phyloP scores from a whole-genome alignment of 1,139 yeast genomes.

The Debaryomycetaceae sp. region DNA sequence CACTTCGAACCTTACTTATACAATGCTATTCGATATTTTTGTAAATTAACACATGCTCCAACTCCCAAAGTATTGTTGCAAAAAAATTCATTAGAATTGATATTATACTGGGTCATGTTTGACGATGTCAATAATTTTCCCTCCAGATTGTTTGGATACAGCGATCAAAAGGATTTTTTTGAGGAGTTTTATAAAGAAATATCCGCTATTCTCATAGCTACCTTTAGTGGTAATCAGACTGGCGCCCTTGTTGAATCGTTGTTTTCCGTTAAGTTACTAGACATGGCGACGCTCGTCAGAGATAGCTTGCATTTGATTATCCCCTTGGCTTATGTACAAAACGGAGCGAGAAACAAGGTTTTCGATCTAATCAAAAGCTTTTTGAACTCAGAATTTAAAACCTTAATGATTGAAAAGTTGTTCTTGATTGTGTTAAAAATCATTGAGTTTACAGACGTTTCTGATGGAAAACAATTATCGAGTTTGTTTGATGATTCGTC shows the following conservation, averaged over 20 bases:
- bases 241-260: conserved; percentile 15
- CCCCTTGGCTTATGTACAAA: conserved; percentile 44
- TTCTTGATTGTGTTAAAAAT: conserved; percentile 20
- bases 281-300: conserved; percentile 18
- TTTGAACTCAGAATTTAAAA: conserved; percentile 13
- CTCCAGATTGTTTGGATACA: conserved; percentile 30
- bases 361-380: conserved; percentile 17
- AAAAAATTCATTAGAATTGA: conserved; percentile 25
- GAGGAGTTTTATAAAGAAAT: conserved; percentile 30
- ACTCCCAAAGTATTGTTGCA: conserved; percentile 24
- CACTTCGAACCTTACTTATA: conserved; percentile 30
- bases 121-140: conserved; percentile 38
- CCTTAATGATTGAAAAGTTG: conserved; percentile 16
- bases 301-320: conserved; percentile 35
- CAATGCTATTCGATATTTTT: conserved; percentile 20
- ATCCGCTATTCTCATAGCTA: conserved; percentile 30
- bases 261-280: conserved; percentile 12
- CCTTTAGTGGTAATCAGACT: conserved; percentile 4
- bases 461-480: conserved; percentile 20
- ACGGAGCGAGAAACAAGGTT: conserved; percentile 40
- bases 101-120: conserved; percentile 42
- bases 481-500: conserved; percentile 11
- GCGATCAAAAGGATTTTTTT: conserved; percentile 22
- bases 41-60: conserved; percentile 12
- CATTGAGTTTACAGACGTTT: conserved; percentile 40